These are phyloP conservation scores for Curvularia sp. DNA, from an alignment of 2,329 filamentous ascomycete species.

Conservation along the genomic window DNA sequence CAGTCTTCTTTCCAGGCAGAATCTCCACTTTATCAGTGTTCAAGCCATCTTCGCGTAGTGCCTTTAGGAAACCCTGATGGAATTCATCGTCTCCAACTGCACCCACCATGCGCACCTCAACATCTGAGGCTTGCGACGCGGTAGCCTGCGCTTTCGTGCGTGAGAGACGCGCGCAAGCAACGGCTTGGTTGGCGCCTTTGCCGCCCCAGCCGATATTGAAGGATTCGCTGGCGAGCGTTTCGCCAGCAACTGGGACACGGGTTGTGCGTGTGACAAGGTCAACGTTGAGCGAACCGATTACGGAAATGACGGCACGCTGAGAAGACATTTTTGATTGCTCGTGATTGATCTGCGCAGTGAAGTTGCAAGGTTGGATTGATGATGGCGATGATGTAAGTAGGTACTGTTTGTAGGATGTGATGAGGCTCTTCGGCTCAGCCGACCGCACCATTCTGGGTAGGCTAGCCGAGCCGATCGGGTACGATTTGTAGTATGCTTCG, in stretches of 20 bases:
- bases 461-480: conserved; percentile 12
- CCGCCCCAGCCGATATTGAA: conserved; percentile 86
- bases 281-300: conserved; percentile 93
- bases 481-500: background rate
- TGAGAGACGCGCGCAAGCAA: conserved; percentile 84
- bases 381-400: conserved; percentile 1
- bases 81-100: conserved; percentile 58
- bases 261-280: conserved; percentile 89
- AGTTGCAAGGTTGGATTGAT: conserved; percentile 1
- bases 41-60: conserved; percentile 54
- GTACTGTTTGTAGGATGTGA: background rate
- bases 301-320: conserved; percentile 67
- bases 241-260: conserved; percentile 81
- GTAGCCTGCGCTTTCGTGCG: conserved; percentile 54
- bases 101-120: conserved; percentile 59
- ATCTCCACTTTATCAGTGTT: conserved; percentile 50
- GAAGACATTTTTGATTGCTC: conserved; percentile 26
- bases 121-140: conserved; percentile 34
- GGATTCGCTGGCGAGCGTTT: conserved; percentile 81
- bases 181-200: conserved; percentile 95
- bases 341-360: background rate
- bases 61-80: conserved; percentile 50
- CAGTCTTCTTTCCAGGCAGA: conserved; percentile 55
- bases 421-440: conserved; percentile 10
- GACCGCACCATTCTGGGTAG: conserved; percentile 11